phyloP scores from a whole-genome alignment of 139 green algal genomes.

The Ettlia oleoabundans region DNA sequence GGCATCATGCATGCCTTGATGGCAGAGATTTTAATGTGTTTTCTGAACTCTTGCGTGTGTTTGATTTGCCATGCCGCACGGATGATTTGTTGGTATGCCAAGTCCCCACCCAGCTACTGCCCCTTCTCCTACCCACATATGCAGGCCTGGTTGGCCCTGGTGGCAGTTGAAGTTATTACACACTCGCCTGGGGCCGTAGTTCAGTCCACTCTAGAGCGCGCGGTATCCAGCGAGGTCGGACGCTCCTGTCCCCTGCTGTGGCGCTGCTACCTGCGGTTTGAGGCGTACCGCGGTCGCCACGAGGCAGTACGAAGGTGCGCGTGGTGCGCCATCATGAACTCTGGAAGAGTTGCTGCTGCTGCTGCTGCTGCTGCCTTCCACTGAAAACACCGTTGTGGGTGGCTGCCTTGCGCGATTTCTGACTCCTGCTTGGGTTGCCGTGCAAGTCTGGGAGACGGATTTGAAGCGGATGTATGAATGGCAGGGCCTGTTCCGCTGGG shows the following conservation, averaged over 20 bases:
- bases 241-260: constrained; percentile 53
- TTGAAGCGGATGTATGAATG: too few relatives aligned
- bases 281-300: constrained; percentile 1
- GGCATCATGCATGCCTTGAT: neutral
- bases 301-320: constrained; percentile 22
- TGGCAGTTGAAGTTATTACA: constrained; percentile 26
- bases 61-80: too few relatives aligned
- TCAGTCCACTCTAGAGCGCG: constrained; percentile 27
- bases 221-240: constrained; percentile 1
- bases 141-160: constrained; percentile 21
- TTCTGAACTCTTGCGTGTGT: too few relatives aligned
- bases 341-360: too few relatives aligned
- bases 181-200: constrained; percentile 26
- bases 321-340: too few relatives aligned
- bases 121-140: too few relatives aligned
- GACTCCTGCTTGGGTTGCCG: neutral
- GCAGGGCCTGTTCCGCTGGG: too few relatives aligned
- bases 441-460: too few relatives aligned
- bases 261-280: constrained; percentile 49
- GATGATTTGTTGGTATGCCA: too few relatives aligned
- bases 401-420: too few relatives aligned
- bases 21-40: neutral
- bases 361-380: too few relatives aligned
- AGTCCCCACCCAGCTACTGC: too few relatives aligned
- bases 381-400: neutral